Percentiles rank a stretch among this genome's conserved stretches.
Conservation (phyloP, 345 rosid genomes). For the Syzygium aqueum region DNA sequence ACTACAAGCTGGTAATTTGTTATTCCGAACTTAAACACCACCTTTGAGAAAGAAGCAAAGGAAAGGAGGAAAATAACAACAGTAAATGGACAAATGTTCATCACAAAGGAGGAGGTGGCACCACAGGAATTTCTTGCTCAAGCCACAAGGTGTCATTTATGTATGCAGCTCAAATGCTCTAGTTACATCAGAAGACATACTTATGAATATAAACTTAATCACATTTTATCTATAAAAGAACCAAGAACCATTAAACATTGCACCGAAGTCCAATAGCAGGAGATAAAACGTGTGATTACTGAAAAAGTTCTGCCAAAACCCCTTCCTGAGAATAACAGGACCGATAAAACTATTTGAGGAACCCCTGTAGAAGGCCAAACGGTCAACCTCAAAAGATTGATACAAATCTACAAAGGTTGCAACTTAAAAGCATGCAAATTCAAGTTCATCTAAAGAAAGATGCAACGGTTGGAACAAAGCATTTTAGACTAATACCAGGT, state of each 20-base stretch:
- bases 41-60: not conserved
- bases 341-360: not conserved
- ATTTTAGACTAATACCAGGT: slow-evolving; percentile 41
- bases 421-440: not conserved
- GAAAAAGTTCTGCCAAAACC: not conserved
- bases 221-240: not conserved
- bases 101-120: not conserved
- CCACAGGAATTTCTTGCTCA: not conserved
- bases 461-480: not conserved
- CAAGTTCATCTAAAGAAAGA: not conserved
- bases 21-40: not conserved
- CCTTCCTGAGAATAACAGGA: not conserved
- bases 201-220: not conserved
- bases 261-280: not conserved
- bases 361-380: not conserved
- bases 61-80: not conserved
- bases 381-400: not conserved
- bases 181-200: not conserved
- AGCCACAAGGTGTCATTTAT: not conserved
- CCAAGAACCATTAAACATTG: not conserved
- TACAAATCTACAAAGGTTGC: not conserved
- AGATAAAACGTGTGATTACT: not conserved
- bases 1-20: not conserved
- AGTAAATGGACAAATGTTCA: not conserved
- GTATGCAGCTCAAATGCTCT: not conserved